phyloP scores from a whole-genome alignment of 2,329 filamentous ascomycete genomes.

The Emergomyces africanus region DNA sequence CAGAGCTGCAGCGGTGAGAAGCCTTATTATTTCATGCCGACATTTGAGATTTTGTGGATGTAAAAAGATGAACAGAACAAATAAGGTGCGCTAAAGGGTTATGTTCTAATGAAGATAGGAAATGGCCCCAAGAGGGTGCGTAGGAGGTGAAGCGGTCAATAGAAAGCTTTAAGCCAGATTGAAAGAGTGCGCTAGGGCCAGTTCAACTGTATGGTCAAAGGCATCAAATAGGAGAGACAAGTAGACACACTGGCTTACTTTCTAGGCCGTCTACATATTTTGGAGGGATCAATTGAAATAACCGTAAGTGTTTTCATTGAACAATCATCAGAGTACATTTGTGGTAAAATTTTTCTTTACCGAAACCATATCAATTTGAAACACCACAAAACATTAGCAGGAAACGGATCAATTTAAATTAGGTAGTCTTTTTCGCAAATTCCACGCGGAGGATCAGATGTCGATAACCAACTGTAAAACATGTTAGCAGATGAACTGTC shows the following conservation, averaged over 20 bases:
- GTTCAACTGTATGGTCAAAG: background rate
- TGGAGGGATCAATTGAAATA: background rate
- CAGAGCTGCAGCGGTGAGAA: background rate
- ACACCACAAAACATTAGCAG: conserved; percentile 7
- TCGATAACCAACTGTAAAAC: conserved; percentile 35
- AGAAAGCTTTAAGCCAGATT: background rate
- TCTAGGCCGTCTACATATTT: background rate
- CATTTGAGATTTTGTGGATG: background rate
- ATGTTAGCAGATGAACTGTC: conserved; percentile 5
- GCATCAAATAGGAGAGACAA: background rate
- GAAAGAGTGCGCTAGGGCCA: background rate
- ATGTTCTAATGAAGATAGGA: background rate
- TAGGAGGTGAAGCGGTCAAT: background rate
- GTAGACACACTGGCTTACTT: background rate
- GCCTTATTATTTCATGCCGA: background rate
- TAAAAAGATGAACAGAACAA: background rate
- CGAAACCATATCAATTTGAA: conserved; percentile 4
- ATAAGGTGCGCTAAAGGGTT: background rate
- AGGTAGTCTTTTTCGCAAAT: conserved; percentile 36
- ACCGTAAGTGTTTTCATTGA: background rate
- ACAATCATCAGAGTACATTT: background rate
- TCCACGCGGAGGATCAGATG: conserved; percentile 41
- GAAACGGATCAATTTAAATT: conserved; percentile 5
- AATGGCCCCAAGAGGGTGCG: background rate
- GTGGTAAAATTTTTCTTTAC: conserved; percentile 4